Base-by-base conservation (phyloP, 148 eudicot genomes). In the Fagopyrum esculentum region DNA sequence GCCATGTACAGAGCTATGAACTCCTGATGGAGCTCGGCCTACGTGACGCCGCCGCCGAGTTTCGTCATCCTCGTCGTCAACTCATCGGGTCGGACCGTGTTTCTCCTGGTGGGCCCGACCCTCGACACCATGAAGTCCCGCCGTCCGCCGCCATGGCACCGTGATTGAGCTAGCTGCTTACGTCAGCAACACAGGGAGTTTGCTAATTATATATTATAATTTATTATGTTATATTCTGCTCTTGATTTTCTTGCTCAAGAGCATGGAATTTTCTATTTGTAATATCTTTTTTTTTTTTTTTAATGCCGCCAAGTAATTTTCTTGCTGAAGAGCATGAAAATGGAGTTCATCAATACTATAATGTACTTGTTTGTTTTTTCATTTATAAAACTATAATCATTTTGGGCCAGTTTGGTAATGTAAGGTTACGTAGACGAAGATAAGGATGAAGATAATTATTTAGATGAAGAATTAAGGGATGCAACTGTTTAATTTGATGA, bases 31-130 rank as follows among this genome's bases (percentile, higher is more conserved):
- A 40, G 71, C 71, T 66, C 46, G 71, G 71, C 9, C 30, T 66
- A 40, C 46, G 5, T 5, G 71, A 66, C 19, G 19, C 13, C 46
- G 71, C 6, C 4, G 6, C 11, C n/a, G 15, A 11, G 70, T 10
- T 64, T 64, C 70, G n/a, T 16, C 71, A 66, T 1, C 6, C 45
- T 40, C 71, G 71, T 13, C 71, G 47, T 4, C n/a, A 4, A n/a
- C 71, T 66, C 71, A 5, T 66, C 46, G 35, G 19, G 1, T 8
- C 47, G 2, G 71, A 66, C 46, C 71, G 71, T 2, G 71, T 66
- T 43, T 66, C 71, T 40, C 71, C 71, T 12, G 71, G 71, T 66
- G 71, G 71, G 22, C 71, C 71, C 47, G 71, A 66, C 71, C 71
- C 71, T 66, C 71, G 71, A 66, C 71, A 66, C 71, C 71, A 66